phyloP scores from a whole-genome alignment of 2,329 filamentous ascomycete genomes.

The Metarhizium album region DNA sequence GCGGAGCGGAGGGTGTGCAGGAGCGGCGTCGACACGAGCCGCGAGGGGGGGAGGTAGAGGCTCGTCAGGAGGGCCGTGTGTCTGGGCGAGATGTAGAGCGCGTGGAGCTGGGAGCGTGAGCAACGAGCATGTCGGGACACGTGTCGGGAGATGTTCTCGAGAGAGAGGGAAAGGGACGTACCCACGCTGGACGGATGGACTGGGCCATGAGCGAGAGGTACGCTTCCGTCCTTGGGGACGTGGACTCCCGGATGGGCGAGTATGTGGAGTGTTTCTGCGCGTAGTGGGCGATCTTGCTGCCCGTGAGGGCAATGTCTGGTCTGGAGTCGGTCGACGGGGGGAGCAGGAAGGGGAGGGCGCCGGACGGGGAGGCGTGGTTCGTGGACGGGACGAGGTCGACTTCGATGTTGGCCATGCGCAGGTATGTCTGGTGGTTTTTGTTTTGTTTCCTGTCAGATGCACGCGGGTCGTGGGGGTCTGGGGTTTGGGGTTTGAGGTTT shows the following conservation, averaged over 20 bases:
- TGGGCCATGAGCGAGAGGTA: constrained; percentile 71
- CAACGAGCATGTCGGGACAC: no score
- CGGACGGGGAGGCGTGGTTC: constrained; percentile 87
- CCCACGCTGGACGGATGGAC: constrained; percentile 77
- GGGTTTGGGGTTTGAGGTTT: neutral
- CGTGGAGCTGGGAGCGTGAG: constrained; percentile 53
- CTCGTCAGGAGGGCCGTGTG: constrained; percentile 59
- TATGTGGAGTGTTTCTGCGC: constrained; percentile 38
- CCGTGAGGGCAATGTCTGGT: constrained; percentile 44
- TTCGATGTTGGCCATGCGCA: constrained; percentile 63
- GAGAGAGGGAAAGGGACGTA: constrained; percentile 24
- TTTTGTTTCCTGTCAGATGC: constrained; percentile 28
- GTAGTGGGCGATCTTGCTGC: constrained; percentile 57
- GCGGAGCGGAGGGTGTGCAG: constrained; percentile 58
- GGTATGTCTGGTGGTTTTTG: constrained; percentile 57
- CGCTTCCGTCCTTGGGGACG: constrained; percentile 53
- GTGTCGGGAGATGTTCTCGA: no score
- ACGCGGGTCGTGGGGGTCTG: neutral
- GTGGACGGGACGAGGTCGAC: constrained; percentile 62
- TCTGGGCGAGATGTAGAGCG: constrained; percentile 62
- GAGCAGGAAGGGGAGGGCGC: constrained; percentile 78
- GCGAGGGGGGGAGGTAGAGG: constrained; percentile 62
- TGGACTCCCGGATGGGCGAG: constrained; percentile 20
- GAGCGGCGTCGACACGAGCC: constrained; percentile 52
- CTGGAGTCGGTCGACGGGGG: constrained; percentile 29